phyloP scores from a whole-genome alignment of 2,329 filamentous ascomycete genomes.

The Botrytis cinerea region DNA sequence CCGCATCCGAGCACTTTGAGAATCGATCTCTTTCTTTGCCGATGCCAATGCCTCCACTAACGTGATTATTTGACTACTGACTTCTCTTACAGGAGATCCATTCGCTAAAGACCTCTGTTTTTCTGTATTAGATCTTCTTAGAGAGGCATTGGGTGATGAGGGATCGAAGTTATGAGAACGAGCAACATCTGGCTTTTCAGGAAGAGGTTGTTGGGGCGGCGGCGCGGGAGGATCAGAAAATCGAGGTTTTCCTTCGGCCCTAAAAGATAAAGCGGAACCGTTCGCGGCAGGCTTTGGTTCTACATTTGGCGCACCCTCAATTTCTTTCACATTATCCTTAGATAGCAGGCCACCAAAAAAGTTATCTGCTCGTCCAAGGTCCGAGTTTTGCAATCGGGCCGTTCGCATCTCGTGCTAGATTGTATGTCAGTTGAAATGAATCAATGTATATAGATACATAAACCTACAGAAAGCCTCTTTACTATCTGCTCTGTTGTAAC shows the following conservation, averaged over 20 bases:
- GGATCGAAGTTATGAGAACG: slow-evolving; percentile 46
- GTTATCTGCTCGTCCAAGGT: slow-evolving; percentile 78
- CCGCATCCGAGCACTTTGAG: slow-evolving; percentile 76
- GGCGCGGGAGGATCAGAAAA: slow-evolving; percentile 94
- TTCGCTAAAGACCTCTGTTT: slow-evolving; percentile 61
- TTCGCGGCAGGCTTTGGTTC: slow-evolving; percentile 54
- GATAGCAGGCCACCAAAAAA: slow-evolving; percentile 77
- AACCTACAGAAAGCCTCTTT: slow-evolving; percentile 58
- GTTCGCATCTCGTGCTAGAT: slow-evolving; percentile 82
- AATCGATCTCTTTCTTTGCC: slow-evolving; percentile 83
- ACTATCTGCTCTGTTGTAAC: slow-evolving; percentile 94
- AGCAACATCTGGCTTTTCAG: slow-evolving; percentile 81
- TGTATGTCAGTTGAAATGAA: slow-evolving; percentile 33
- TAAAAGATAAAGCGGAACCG: slow-evolving; percentile 50
- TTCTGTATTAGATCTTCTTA: slow-evolving; percentile 77
- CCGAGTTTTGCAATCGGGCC: slow-evolving; percentile 83
- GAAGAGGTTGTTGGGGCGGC: slow-evolving; percentile 87
- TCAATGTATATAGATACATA: slow-evolving; percentile 9
- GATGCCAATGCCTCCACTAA: slow-evolving; percentile 82
- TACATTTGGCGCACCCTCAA: slow-evolving; percentile 52
- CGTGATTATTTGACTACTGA: slow-evolving; percentile 74
- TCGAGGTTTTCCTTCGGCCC: slow-evolving; percentile 75
- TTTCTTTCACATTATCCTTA: slow-evolving; percentile 65
- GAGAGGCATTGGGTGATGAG: slow-evolving; percentile 52
- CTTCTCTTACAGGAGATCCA: slow-evolving; percentile 52